Base-by-base conservation (phyloP, 163 green algal genomes). In the Trebouxiophyceae sp. region DNA sequence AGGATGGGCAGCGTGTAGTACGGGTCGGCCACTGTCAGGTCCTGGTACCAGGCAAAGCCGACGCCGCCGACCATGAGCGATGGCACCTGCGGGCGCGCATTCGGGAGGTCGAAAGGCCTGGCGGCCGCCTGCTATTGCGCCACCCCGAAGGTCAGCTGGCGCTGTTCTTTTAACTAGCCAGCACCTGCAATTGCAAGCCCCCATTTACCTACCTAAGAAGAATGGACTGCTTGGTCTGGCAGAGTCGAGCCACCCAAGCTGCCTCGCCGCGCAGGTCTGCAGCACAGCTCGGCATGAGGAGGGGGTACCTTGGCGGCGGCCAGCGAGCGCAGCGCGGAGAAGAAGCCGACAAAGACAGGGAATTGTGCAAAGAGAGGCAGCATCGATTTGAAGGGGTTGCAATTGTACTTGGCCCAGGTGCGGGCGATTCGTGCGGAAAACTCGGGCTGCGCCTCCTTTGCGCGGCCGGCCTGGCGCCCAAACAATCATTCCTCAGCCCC, bases 341-440 rank as follows among this genome's bases (percentile, higher is more conserved):
- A 94, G 64, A 92, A 89, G 45, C 81, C 80, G 27, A 94, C 84
- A 57, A 92, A 90, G 28, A 90, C 20, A 8, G 84, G 81, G 0
- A 73, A 73, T 66, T 94, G 81, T 0, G 77, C 22, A 1, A 81
- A 23, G 2, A 87, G 65, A n/a, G 65, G 58, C 5, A 46, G 56
- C 46, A 93, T 57, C 31, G 54, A 79, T 58, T 86, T 90, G 19
- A 87, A 45, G 22, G 86, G 86, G 65, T 89, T 77, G 55, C 59
- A 77, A 31, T 89, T 66, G 72, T 93, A 72, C 57, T 86, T 87
- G 12, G 70, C 64, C 75, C 77, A 93, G 4, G 91, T 60, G 7
- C 26, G 45, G 27, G 50, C 28, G 47, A 92, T 65, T 19, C 76
- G 71, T 32, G 61, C n/a, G 29, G 76, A 67, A 60, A 86, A 81